phyloP scores from a whole-genome alignment of 2,329 filamentous ascomycete species.

The Aspergillus novoparasiticus region DNA sequence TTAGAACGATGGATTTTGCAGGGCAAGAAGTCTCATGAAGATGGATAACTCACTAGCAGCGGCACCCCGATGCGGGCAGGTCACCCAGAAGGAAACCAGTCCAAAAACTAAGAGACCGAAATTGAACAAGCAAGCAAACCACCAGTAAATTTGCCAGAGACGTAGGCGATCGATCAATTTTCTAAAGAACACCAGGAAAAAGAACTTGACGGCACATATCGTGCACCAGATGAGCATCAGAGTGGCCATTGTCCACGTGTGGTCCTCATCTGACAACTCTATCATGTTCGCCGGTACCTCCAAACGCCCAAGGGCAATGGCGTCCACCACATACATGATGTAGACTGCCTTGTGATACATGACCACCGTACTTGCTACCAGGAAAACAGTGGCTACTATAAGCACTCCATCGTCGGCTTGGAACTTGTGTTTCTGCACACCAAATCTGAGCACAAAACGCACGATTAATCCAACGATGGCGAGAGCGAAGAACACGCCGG shows the following conservation, averaged over 20 bases:
- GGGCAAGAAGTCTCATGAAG: too few relatives aligned
- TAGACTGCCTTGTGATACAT: neutral
- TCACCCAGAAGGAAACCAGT: neutral
- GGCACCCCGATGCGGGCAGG: neutral
- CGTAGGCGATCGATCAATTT: neutral
- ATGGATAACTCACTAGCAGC: too few relatives aligned
- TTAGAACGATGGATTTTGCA: too few relatives aligned
- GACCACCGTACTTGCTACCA: neutral
- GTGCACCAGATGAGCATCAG: neutral
- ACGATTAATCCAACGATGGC: neutral
- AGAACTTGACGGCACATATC: neutral
- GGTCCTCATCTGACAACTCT: neutral
- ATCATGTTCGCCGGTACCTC: neutral
- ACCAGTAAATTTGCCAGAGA: neutral
- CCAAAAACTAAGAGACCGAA: neutral
- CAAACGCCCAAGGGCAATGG: neutral
- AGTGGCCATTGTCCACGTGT: neutral
- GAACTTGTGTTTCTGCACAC: neutral
- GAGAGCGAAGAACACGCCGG: neutral
- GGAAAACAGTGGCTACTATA: neutral
- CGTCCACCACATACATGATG: neutral
- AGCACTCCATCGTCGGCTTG: neutral
- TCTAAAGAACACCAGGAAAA: neutral
- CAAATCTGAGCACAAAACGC: neutral
- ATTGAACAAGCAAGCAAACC: neutral